Percentiles rank a stretch among this genome's conserved stretches.
These are phyloP conservation scores for Fermentozyma sake DNA, from an alignment of 1,139 yeast genomes.

Conservation along the genomic window DNA sequence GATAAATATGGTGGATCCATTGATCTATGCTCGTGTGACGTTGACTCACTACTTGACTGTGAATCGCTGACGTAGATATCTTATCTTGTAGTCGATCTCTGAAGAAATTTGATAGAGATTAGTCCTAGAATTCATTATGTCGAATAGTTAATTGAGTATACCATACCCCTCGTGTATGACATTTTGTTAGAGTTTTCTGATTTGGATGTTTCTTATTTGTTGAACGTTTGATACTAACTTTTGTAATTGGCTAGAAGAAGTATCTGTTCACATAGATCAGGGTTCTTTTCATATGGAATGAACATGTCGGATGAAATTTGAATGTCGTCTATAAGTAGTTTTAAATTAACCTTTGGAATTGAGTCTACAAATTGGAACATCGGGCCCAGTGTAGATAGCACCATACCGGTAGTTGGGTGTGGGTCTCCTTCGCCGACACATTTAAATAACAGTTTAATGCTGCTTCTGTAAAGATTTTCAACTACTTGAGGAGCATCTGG, in stretches of 20 bases:
- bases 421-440: constrained; percentile 1
- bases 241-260: constrained; percentile 2
- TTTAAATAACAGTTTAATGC: constrained; percentile 5
- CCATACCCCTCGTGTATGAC: too few species aligned
- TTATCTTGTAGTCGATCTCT: constrained; percentile 13
- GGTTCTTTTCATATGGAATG: constrained; percentile 4
- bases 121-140: too few species aligned
- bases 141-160: background rate
- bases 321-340: background rate
- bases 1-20: background rate
- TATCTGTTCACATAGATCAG: constrained; percentile 3
- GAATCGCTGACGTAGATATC: constrained; percentile 21
- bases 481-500: constrained; percentile 13
- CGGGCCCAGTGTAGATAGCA: constrained; percentile 6
- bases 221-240: too few species aligned
- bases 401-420: constrained; percentile 1
- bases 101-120: too few species aligned
- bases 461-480: constrained; percentile 8
- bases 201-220: too few species aligned
- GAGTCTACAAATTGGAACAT: constrained; percentile 1
- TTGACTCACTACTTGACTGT: constrained; percentile 12
- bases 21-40: too few species aligned
- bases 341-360: constrained; percentile 5
- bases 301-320: background rate
- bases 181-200: too few species aligned